Conservation (phyloP, 2,329 filamentous ascomycete species). For the Monilinia laxa region DNA sequence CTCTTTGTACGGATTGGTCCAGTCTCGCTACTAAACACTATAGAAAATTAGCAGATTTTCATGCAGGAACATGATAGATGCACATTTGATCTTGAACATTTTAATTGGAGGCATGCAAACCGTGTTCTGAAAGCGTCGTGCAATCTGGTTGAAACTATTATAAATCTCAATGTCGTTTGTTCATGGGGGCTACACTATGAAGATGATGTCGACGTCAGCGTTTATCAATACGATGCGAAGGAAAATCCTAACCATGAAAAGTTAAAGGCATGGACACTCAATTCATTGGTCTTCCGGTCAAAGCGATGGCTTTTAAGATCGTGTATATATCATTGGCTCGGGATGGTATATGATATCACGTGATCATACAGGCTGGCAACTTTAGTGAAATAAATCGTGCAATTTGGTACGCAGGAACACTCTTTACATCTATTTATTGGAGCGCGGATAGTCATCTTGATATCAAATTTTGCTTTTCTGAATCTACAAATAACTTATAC, state of each 20-base stretch:
- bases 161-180: constrained; percentile 2
- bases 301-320: not conserved
- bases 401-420: not conserved
- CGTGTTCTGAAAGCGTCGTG: not conserved
- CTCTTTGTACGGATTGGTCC: constrained; percentile 18
- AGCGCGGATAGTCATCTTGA: too few relatives aligned
- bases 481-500: not conserved
- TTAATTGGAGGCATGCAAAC: not conserved
- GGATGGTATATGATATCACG: not conserved
- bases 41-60: constrained; percentile 10
- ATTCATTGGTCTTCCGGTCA: not conserved
- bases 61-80: constrained; percentile 13
- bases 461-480: not conserved
- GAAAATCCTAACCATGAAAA: not conserved
- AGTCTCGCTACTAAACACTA: not conserved
- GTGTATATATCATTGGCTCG: not conserved
- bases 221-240: not conserved
- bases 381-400: not conserved
- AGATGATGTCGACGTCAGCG: not conserved
- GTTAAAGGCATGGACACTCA: too few relatives aligned
- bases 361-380: not conserved
- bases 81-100: not conserved
- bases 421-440: not conserved
- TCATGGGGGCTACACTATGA: not conserved
- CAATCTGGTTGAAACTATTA: not conserved